Percentiles rank a stretch among this genome's conserved stretches.
Evolutionary conservation across 345 rosid genomes (phyloP).

Genomic region (Conringia planisiliqua): DNA sequence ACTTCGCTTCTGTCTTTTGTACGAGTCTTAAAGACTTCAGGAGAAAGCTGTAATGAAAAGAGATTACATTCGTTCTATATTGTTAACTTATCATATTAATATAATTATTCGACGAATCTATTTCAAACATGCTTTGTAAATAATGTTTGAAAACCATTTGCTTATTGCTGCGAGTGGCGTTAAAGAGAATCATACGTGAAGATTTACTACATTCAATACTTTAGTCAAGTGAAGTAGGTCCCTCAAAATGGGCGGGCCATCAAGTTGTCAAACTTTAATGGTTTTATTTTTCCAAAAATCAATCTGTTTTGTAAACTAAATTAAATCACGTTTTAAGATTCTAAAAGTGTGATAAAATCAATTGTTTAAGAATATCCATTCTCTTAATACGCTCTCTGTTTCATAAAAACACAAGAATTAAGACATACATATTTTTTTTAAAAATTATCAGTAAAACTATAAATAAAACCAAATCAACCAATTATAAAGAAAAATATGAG

Average conservation of each 20-base stretch:
- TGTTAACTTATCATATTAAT: not conserved
- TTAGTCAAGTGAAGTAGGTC: not conserved
- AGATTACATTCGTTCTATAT: not conserved
- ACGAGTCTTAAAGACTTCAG: slow-evolving; percentile 8
- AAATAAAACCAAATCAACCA: too few species aligned
- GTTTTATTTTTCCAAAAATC: too few species aligned
- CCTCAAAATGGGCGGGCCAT: not conserved
- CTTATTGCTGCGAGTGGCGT: not conserved
- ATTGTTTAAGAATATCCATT: not conserved
- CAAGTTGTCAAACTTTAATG: not conserved
- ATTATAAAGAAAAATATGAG: too few species aligned
- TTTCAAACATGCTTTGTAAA: not conserved
- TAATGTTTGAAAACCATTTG: not conserved
- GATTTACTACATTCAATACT: not conserved
- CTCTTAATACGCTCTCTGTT: too few species aligned
- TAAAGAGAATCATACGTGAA: not conserved
- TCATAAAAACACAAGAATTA: too few species aligned
- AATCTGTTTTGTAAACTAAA: too few species aligned
- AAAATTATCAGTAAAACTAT: too few species aligned
- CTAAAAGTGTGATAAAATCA: not conserved
- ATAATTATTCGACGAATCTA: not conserved
- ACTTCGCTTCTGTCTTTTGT: slow-evolving; percentile 2
- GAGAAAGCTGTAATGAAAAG: slow-evolving; percentile 8
- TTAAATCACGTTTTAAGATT: not conserved
- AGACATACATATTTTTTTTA: too few species aligned